Evolutionary conservation across 371 early-diverging fungal species (phyloP), one percentile per base, ranked within the genome.

Genomic region (Haplosporangium sp.): DNA sequence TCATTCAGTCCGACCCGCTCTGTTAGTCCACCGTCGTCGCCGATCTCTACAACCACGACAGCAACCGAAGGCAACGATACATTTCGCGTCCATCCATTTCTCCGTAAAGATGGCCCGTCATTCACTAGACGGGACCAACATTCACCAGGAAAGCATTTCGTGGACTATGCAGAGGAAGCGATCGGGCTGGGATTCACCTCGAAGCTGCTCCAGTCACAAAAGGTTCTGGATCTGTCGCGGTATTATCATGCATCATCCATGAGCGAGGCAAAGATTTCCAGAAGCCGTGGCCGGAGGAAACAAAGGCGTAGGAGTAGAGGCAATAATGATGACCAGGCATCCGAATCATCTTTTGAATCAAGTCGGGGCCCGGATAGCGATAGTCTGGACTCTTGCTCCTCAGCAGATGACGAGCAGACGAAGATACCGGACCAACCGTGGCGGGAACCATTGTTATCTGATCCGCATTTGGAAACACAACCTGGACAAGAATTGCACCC

Each of bases 281-380:
- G 20, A 1, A 53, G 45, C 6, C 16, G 20, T 38, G 43, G 21
- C 20, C n/a, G n/a, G n/a, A 56, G 45, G 13, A 63, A 51, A 46
- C 45, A 21, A 36, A 47, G 45, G 43, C 50, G 42, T 58, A 47
- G 12, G 6, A 57, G 21, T 13, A 13, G 40, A 18, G 20, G 53
- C n/a, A 11, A 18, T 13, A 40, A 40, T 13, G 43, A 14, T 5
- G 58, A 48, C 36, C 58, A 40, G 0, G 6, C 13, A 7, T 8
- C 47, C 9, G 18, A 16, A 21, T 62, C 67, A 38, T 20, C 56
- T 6, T 64, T 67, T 68, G 74, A 57, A 5, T 45, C 74, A 5
- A 55, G 48, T 16, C 50, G 38, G 12, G 68, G 64, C 46, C 64
- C 74, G 1, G 74, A 68, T 37, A 68, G 68, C 38, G 74, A 74